phyloP scores from a whole-genome alignment of 2,329 filamentous ascomycete genomes.

The Metarhizium brunneum region DNA sequence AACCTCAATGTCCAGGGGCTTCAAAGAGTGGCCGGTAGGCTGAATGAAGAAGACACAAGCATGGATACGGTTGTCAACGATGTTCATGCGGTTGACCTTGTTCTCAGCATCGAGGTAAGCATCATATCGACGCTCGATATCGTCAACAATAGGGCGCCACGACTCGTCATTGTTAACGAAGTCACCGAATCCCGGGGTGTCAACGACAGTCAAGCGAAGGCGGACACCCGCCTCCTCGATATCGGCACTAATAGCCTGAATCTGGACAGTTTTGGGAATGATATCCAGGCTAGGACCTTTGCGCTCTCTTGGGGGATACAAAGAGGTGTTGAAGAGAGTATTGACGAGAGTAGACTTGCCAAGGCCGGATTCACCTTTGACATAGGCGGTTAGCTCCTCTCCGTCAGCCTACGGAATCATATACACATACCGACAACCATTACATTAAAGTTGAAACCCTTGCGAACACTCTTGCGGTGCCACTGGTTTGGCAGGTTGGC shows the following conservation, averaged over 20 bases:
- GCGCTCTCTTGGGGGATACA: constrained; percentile 97
- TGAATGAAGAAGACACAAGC: constrained; percentile 99
- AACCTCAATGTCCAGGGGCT: constrained; percentile 97
- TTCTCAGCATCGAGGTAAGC: constrained; percentile 98
- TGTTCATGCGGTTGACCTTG: constrained; percentile 99
- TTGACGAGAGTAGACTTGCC: constrained; percentile 99
- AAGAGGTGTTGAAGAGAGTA: constrained; percentile 98
- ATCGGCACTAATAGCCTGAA: constrained; percentile 89
- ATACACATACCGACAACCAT: constrained; percentile 95
- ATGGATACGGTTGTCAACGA: constrained; percentile 97
- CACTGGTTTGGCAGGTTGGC: constrained; percentile 99
- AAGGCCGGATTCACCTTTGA: constrained; percentile 88
- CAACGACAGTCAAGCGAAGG: constrained; percentile 90
- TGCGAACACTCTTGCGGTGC: constrained; percentile 99
- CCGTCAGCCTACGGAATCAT: neutral
- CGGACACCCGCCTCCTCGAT: constrained; percentile 98
- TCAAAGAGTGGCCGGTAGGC: constrained; percentile 94
- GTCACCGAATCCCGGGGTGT: constrained; percentile 96
- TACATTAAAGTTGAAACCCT: constrained; percentile 99
- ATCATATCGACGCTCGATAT: constrained; percentile 98
- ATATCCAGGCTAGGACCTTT: constrained; percentile 96
- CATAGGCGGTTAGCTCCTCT: neutral
- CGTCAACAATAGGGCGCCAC: constrained; percentile 97
- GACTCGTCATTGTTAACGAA: constrained; percentile 99
- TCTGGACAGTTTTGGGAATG: constrained; percentile 94